Conservation (phyloP, 306 rosid species). For the Prinsepia uniflora region DNA sequence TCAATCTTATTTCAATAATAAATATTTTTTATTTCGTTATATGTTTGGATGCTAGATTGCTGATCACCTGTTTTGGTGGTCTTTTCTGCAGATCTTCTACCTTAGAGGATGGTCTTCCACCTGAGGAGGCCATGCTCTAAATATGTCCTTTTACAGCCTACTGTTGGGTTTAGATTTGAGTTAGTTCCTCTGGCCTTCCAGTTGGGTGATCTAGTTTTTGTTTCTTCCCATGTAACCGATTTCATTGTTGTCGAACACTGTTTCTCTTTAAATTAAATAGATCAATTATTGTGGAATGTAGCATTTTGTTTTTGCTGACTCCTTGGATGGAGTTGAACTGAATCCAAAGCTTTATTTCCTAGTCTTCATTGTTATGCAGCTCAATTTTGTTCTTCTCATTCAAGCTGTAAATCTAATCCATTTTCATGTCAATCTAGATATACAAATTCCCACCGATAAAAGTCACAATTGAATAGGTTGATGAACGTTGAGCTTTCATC, state of each 20-base stretch:
- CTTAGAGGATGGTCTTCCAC: slow-evolving; percentile 16
- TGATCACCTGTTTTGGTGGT: slow-evolving; percentile 23
- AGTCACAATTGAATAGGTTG: slow-evolving; percentile 5
- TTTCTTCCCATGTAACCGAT: background rate
- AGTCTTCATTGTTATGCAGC: background rate
- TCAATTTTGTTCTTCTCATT: background rate
- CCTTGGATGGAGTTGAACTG: too few species aligned
- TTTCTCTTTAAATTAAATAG: background rate
- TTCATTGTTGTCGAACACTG: background rate
- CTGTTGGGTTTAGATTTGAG: slow-evolving; percentile 20
- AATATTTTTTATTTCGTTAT: background rate
- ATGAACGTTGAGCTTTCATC: slow-evolving; percentile 23
- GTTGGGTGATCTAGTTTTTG: background rate
- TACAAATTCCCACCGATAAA: background rate
- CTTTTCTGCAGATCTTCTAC: slow-evolving; percentile 19
- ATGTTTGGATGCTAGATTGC: slow-evolving; percentile 5
- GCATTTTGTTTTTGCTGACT: too few species aligned
- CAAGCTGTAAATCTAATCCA: slow-evolving; percentile 6
- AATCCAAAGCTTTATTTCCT: background rate
- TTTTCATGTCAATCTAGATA: slow-evolving; percentile 7
- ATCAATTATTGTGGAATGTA: slow-evolving; percentile 15
- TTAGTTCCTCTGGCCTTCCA: slow-evolving; percentile 6
- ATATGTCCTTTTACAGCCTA: slow-evolving; percentile 5
- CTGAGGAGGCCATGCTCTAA: slow-evolving; percentile 1
- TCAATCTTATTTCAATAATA: background rate